phyloP scores from a whole-genome alignment of 768 basidiomycete species.

The Aureoboletus auriporus region DNA sequence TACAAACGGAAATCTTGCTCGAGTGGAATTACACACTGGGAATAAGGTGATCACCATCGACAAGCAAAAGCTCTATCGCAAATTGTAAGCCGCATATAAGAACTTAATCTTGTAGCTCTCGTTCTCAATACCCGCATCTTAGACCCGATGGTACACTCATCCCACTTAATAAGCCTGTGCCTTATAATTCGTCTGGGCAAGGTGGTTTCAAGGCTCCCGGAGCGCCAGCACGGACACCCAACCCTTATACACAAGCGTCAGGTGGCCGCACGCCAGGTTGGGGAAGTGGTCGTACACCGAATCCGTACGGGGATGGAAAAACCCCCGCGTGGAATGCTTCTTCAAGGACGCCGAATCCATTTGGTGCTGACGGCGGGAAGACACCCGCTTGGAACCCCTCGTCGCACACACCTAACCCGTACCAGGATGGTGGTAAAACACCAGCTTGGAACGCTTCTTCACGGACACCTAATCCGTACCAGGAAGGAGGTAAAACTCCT shows the following conservation, averaged over 20 bases:
- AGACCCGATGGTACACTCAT: constrained; percentile 58
- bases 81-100: constrained; percentile 51
- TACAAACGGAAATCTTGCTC: constrained; percentile 78
- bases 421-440: constrained; percentile 40
- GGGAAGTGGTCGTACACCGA: constrained; percentile 55
- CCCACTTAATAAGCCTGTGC: constrained; percentile 38
- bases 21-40: constrained; percentile 87
- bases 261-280: constrained; percentile 35
- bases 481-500: constrained; percentile 14
- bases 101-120: not conserved
- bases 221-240: constrained; percentile 42
- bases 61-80: constrained; percentile 69
- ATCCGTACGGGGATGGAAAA: constrained; percentile 58
- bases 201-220: constrained; percentile 32
- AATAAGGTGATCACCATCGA: constrained; percentile 89
- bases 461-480: constrained; percentile 55
- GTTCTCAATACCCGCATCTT: constrained; percentile 6
- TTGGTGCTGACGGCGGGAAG: constrained; percentile 49
- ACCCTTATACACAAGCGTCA: constrained; percentile 41
- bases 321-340: constrained; percentile 64
- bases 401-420: constrained; percentile 56
- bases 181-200: constrained; percentile 18
- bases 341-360: constrained; percentile 69
- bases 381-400: constrained; percentile 64
- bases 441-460: constrained; percentile 49